A percentile compares a stretch with the other conserved stretches of the same genome.
phyloP scores from a whole-genome alignment of 1,139 yeast genomes.

The Geotrichum macrosporum region DNA sequence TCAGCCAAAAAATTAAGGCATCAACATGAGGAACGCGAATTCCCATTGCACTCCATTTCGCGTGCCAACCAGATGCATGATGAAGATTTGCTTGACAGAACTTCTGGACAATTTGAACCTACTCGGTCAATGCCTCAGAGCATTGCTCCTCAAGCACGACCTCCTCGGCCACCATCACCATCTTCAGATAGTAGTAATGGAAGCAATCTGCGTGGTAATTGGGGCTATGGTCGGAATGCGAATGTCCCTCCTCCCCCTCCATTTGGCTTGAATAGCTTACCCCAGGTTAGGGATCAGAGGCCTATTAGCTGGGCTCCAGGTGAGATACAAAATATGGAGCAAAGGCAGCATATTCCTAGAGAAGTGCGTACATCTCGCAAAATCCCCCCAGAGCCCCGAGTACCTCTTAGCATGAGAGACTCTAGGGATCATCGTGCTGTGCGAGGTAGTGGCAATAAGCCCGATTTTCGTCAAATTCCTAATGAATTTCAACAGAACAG shows the following conservation, averaged over 20 bases:
- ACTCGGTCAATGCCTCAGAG: constrained; percentile 4
- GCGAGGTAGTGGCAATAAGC: neutral
- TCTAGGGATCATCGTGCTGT: constrained; percentile 2
- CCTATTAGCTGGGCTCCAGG: constrained; percentile 9
- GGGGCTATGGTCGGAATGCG: constrained; percentile 10
- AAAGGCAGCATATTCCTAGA: neutral
- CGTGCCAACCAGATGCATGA: constrained; percentile 11
- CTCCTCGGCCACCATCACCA: constrained; percentile 5
- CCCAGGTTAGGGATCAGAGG: neutral
- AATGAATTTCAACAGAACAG: constrained; percentile 8
- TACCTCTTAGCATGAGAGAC: neutral
- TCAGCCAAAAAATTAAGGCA: neutral
- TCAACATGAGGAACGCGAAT: neutral
- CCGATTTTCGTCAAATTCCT: constrained; percentile 7
- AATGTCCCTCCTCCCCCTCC: constrained; percentile 1
- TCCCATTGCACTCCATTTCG: neutral
- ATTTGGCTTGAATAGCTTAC: neutral
- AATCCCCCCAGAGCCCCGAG: neutral
- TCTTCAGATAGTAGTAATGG: constrained; percentile 9
- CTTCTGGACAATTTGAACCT: constrained; percentile 3
- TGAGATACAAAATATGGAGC: neutral
- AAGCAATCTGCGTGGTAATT: constrained; percentile 6
- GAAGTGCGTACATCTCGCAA: neutral
- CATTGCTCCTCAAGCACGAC: constrained; percentile 2
- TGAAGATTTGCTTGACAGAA: constrained; percentile 14